Base-by-base conservation (phyloP, 1,284 basidiomycete species). In the Chalciporus piperatoides region DNA sequence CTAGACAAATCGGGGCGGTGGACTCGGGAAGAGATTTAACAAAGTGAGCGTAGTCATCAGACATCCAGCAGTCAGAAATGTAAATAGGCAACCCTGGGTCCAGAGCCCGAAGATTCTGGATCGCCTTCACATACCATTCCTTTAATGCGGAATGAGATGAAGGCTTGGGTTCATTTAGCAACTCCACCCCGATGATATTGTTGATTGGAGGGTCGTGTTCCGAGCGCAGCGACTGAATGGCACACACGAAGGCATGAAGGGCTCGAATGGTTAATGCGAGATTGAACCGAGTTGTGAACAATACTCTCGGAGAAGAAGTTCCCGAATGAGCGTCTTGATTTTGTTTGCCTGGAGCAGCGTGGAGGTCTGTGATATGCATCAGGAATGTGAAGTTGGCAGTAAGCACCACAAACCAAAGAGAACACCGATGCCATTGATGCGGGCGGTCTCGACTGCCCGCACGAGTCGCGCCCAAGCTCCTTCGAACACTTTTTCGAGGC, bases 121-220 rank as follows among this genome's bases (percentile, higher is more conserved):
- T 79, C 1, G 83, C 81, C 4, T 73, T 63, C 15, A 73, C 65
- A 63, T 92, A 92, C 84, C 86, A 92, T 17, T 65, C 65, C 56
- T 80, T 74, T 11, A 92, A 72, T 1, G 68, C 68, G 19, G 69
- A 50, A 59, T 79, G 71, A 6, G 71, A 71, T 6, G 77, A 63
- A 32, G 81, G 80, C 15, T 72, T 69, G 2, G 92, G 92, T 65
- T 95, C 92, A 65, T 95, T 95, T 39, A 94, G 71, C 3, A 95
- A 74, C 64, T 94, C 87, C 44, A 95, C 73, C 6, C 91, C 92
- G 37, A 92, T 76, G 23, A 94, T 69, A 61, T 92, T 90, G 7
- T 2, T 39, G 8, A 68, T 49, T 2, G 76, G 73, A 28, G 79
- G 75, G 14, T 72, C 60, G 1, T 69, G 62, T 11, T 72, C 69